Evolutionary conservation across 306 rosid species (phyloP), one percentile per base, ranked within the genome.

Genomic region (Vicia villosa): DNA sequence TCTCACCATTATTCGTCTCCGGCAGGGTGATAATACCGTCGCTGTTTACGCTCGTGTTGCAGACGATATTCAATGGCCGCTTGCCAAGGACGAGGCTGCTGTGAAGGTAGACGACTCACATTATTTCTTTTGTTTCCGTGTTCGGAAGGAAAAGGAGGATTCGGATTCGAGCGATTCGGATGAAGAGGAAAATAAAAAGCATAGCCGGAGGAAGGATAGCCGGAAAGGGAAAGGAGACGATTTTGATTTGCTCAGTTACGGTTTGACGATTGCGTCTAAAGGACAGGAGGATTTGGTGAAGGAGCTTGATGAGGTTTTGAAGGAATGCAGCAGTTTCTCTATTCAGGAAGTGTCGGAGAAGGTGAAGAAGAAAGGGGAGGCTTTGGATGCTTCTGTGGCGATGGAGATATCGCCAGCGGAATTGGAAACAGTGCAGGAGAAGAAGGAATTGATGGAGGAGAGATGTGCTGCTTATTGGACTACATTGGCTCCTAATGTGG

Each of bases 401-500:
- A 55, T 15, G 85, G 88, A 86, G 79, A 58, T 72, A 1, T 84
- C 96, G 8, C 96, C 97, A 1, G 80, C 20, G 24, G 95, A 91
- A 63, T 28, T 94, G 89, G 50, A 12, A 9, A 64, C 72, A 6
- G 87, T 45, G 84, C 74, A 76, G 78, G 84, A 83, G 75, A 92
- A 80, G 70, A 88, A 77, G 79, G 91, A 92, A 12, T 22, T 83
- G 74, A 72, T 94, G 83, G 90, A 87, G 82, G 86, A 88, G 78
- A 75, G 69, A 11, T 84, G 88, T 14, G 88, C 91, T 5, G 97
- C 87, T 1, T 95, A 87, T 38, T 95, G 99, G 99, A 91, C 99
- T 10, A 91, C 99, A 2, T 72, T 95, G 81, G 99, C 99, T 22
- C 99, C 99, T 5, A 95, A 95, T 69, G 97, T 95, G 83, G 99